Evolutionary conservation across 2,329 filamentous ascomycete species (phyloP).

Genomic region (Raffaelea albimanens): DNA sequence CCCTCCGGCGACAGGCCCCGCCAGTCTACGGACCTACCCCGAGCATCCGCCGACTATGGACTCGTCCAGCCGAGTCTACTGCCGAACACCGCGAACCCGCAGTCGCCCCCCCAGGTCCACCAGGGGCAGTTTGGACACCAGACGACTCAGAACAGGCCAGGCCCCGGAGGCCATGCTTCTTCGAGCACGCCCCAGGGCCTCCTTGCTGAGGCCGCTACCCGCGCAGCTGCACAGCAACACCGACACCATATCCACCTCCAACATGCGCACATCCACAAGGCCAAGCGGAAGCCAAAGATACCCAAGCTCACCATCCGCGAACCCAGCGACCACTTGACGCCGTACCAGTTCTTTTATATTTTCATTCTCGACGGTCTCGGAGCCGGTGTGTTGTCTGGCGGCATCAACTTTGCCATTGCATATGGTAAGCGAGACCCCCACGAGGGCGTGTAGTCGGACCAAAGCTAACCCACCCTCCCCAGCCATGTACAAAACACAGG

Average conservation of each 20-base stretch:
- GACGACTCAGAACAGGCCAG: no score
- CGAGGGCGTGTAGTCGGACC: no score
- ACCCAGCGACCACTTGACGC: constrained; percentile 30
- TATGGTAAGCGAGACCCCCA: no score
- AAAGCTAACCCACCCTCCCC: not conserved
- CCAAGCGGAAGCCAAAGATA: constrained; percentile 5
- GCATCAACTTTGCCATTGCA: constrained; percentile 42
- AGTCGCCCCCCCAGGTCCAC: no score
- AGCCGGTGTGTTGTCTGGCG: constrained; percentile 36
- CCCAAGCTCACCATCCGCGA: constrained; percentile 13
- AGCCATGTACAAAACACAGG: constrained; percentile 38
- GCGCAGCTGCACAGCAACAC: constrained; percentile 1
- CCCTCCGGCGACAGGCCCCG: no score
- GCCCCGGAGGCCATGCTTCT: no score
- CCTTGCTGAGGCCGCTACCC: constrained; percentile 10
- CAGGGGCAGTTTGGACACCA: no score
- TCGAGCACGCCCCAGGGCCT: constrained; percentile 6
- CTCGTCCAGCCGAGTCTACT: no score
- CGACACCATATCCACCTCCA: not conserved
- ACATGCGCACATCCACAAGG: not conserved
- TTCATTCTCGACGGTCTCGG: constrained; percentile 37
- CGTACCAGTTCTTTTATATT: constrained; percentile 38
- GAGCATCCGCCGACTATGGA: not conserved
- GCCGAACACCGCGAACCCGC: no score
- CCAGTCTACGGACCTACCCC: no score